Evolutionary conservation across 2,329 filamentous ascomycete genomes (phyloP), one percentile per base, ranked within the genome.

Genomic region (Scedosporium aurantiacum): DNA sequence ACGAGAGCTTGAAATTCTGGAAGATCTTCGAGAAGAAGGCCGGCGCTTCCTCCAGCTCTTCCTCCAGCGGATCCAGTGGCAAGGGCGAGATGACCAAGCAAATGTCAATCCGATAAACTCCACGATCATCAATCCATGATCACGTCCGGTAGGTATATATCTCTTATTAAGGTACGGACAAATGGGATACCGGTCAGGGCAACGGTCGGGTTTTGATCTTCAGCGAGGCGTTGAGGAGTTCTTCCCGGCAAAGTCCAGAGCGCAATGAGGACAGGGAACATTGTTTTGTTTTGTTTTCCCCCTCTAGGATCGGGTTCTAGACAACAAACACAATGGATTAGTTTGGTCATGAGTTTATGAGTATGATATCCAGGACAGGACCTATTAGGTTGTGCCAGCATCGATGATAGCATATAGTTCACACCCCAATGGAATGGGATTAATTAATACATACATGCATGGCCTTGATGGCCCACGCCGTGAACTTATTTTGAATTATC

Each of bases 11-110:
- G 75, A 99, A 99, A 80, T 99, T 99, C 82, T 99, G 94, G 94
- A 99, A 99, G 86, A 83, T 99, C 68, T 99, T 99, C 71, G 94
- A 99, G 83, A 97, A 96, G 84, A 97, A 97, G 84, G 81, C 92
- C 18, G 91, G 91, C 61, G 79, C 83, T 63, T 78, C 83, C 63
- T 83, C 86, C 59, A 83, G 85, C 57, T 79, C 86, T 61, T 82
- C 84, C 63, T 81, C 83, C 67, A 82, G 86, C 63, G 86, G 85
- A 65, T 79, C 88, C 63, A 87, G 87, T 58, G 84, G 83, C 75
- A 93, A 93, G 78, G 91, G 89, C 61, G 86, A 90, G 70, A 88
- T 93, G 82, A 86, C 86, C 72, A 97, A 96, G 86, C 90, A 93
- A 75, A 96, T 96, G 89, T 97, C 92, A 55, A 93, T 93, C 72